Percentiles rank a stretch among this genome's conserved stretches.
These are phyloP conservation scores for Cutaneotrichosporon daszewskae DNA, from an alignment of 1,284 basidiomycete species.

Conservation along the genomic window DNA sequence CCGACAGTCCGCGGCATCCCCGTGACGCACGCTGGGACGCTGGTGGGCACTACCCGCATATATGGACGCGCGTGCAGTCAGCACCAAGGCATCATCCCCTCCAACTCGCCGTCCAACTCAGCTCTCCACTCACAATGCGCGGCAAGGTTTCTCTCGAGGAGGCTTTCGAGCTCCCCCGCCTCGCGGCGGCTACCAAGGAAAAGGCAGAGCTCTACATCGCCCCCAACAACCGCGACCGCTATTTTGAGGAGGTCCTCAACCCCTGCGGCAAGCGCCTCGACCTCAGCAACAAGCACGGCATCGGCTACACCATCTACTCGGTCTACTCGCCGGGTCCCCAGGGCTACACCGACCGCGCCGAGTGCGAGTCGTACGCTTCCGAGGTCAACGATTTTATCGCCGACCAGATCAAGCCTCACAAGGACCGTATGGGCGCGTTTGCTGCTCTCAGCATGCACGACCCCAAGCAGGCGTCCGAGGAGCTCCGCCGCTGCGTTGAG, in stretches of 20 bases:
- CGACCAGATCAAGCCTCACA: conserved; percentile 29
- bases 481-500: conserved; percentile 36
- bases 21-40: too few species aligned
- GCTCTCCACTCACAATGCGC: conserved; percentile 18
- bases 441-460: conserved; percentile 43
- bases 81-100: too few species aligned
- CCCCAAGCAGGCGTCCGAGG: conserved; percentile 33
- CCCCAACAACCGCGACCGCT: conserved; percentile 18
- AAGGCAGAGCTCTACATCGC: conserved; percentile 22
- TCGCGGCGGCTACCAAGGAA: conserved; percentile 15
- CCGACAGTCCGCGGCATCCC: too few species aligned
- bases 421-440: conserved; percentile 38
- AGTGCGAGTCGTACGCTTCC: conserved; percentile 18
- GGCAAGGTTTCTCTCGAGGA: conserved; percentile 22
- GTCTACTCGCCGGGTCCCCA: conserved; percentile 20
- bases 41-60: too few species aligned
- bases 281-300: conserved; percentile 21
- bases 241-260: conserved; percentile 21
- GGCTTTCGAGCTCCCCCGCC: conserved; percentile 18
- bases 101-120: too few species aligned
- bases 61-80: too few species aligned
- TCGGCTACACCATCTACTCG: conserved; percentile 22
- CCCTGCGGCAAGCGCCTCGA: conserved; percentile 20
- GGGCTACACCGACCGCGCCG: conserved; percentile 14
- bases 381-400: conserved; percentile 21